Percentiles rank a stretch among this genome's conserved stretches.
These are phyloP conservation scores for Phylloporus sp. DNA, from an alignment of 1,284 basidiomycete species.

Conservation along the genomic window DNA sequence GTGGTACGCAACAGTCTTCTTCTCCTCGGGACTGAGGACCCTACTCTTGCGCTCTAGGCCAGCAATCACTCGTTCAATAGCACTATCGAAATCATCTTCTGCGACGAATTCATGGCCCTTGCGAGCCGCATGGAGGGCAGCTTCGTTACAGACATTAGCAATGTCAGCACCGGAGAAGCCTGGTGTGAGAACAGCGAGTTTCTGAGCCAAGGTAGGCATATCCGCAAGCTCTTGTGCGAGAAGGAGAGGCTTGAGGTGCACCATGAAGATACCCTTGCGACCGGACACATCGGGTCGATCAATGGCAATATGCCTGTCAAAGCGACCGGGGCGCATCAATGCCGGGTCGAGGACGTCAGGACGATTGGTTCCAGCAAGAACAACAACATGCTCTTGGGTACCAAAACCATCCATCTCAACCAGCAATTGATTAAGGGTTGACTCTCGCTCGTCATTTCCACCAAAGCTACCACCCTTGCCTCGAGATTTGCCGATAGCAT, in stretches of 20 bases:
- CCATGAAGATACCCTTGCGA: constrained; percentile 92
- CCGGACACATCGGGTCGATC: constrained; percentile 95
- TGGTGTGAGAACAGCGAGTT: constrained; percentile 94
- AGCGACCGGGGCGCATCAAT: constrained; percentile 95
- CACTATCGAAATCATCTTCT: constrained; percentile 92
- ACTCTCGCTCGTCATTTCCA: constrained; percentile 98
- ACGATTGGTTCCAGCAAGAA: constrained; percentile 96
- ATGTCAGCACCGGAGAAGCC: constrained; percentile 99
- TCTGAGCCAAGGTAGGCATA: constrained; percentile 78
- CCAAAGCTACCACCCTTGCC: constrained; percentile 90
- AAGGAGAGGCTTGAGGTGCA: constrained; percentile 89
- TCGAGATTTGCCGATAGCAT: constrained; percentile 96
- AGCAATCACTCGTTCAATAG: constrained; percentile 98
- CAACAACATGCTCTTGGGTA: constrained; percentile 94
- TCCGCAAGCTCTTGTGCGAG: constrained; percentile 69
- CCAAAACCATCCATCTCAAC: constrained; percentile 99
- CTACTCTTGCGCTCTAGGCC: constrained; percentile 96
- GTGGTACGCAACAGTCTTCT: constrained; percentile 98
- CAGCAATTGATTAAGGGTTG: constrained; percentile 95
- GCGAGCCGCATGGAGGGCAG: constrained; percentile 93
- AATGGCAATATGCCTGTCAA: constrained; percentile 96
- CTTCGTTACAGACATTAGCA: constrained; percentile 98
- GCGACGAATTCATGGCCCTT: constrained; percentile 82
- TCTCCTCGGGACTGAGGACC: constrained; percentile 94
- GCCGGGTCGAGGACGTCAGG: constrained; percentile 96